Conservation (phyloP, 345 rosid species). For the Gossypium anomalum region DNA sequence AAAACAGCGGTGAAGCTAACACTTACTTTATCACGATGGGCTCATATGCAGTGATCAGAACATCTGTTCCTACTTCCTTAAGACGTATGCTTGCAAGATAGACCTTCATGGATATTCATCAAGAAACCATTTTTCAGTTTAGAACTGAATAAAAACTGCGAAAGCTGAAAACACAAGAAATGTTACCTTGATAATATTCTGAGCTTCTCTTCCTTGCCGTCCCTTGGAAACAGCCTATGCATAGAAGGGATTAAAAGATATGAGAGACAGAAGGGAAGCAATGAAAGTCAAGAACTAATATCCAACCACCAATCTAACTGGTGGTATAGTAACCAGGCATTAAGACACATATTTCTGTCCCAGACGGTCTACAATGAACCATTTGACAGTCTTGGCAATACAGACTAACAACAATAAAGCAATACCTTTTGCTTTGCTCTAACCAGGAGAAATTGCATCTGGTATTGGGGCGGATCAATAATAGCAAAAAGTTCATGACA, state of each 20-base stretch:
- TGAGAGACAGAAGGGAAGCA: neutral
- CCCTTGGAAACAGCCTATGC: slow-evolving; percentile 73
- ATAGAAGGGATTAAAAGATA: slow-evolving; percentile 13
- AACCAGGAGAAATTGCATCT: neutral
- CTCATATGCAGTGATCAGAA: slow-evolving; percentile 63
- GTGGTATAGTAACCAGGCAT: neutral
- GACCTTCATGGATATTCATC: slow-evolving; percentile 37
- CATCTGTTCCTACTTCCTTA: slow-evolving; percentile 73
- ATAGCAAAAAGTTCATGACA: neutral
- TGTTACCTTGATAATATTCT: slow-evolving; percentile 59
- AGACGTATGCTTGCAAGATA: slow-evolving; percentile 78
- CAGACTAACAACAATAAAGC: neutral
- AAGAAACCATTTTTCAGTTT: slow-evolving; percentile 13
- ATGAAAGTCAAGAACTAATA: neutral
- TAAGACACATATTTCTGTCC: neutral
- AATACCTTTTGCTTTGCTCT: neutral
- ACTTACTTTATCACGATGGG: slow-evolving; percentile 67
- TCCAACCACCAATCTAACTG: neutral
- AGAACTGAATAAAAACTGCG: neutral
- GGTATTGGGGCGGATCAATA: neutral
- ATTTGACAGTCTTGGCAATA: neutral
- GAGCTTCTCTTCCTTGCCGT: slow-evolving; percentile 91
- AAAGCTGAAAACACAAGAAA: slow-evolving; percentile 9
- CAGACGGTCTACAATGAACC: neutral
- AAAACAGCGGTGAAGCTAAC: slow-evolving; percentile 16